phyloP scores from a whole-genome alignment of 2,329 filamentous ascomycete species.

The Cercospora zeina region DNA sequence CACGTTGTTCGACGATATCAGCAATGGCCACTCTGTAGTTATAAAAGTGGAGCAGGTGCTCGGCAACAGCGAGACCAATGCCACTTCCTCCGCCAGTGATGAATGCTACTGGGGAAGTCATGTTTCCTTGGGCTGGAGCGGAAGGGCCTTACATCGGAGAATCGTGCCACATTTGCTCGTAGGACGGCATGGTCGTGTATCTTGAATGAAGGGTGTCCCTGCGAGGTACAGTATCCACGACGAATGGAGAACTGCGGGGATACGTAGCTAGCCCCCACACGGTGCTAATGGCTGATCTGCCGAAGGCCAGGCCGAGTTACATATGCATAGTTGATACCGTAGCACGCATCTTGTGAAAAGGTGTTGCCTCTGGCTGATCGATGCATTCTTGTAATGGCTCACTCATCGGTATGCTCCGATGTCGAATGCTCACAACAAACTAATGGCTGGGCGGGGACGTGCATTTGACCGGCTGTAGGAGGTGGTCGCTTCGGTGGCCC shows the following conservation, averaged over 20 bases:
- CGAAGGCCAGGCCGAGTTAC: neutral
- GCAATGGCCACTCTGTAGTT: conserved; percentile 29
- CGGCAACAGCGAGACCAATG: conserved; percentile 32
- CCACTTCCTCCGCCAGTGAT: conserved; percentile 31
- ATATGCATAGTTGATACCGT: neutral
- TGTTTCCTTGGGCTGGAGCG: neutral
- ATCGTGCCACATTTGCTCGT: too few relatives aligned
- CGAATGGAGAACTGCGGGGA: conserved; percentile 2
- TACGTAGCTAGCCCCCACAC: neutral
- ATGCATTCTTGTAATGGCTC: neutral
- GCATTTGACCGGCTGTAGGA: neutral
- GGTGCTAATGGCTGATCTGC: neutral
- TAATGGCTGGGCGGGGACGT: neutral
- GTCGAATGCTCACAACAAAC: neutral
- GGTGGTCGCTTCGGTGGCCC: neutral
- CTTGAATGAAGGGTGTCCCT: neutral
- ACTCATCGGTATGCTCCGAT: neutral
- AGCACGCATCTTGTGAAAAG: neutral
- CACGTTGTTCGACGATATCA: conserved; percentile 26
- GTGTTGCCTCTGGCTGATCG: neutral
- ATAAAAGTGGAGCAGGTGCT: conserved; percentile 30
- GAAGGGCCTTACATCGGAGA: neutral
- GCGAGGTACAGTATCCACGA: neutral
- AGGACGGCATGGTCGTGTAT: neutral
- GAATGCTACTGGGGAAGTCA: conserved; percentile 28